Base-by-base conservation (phyloP, 495 filamentous ascomycete genomes). In the Hypoxylon cercidicola region DNA sequence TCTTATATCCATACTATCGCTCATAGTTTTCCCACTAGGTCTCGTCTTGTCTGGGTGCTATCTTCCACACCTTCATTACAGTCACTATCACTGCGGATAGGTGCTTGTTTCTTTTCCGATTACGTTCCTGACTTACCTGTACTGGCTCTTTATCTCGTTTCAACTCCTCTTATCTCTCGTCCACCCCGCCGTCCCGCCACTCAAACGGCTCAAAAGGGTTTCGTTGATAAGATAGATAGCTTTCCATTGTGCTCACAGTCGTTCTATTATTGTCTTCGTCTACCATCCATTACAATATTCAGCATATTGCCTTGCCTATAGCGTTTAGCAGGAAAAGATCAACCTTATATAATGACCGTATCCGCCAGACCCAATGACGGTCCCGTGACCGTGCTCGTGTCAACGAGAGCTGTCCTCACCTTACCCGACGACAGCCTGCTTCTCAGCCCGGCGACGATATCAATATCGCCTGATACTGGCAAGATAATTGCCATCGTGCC, bases 401-500 rank as follows among this genome's bases (percentile, higher is more conserved):
- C 94, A 5, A 89, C 89, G 1, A 87, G 93, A 61, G 90, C 91
- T 37, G 86, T 99, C 34, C 75, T 97, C 73, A 93, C 88, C 8
- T 82, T 89, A 30, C 85, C 89, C 19, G 75, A 84, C 45, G 77
- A 85, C 55, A 78, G 76, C 32, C 75, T 85, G 5, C 10, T 81
- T 6, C 72, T 85, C n/a, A 79, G 78, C 6, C 84, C 85, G 10
- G 86, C 84, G 30, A 97, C 94, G 15, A 84, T 99, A 60, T 84
- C 90, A 43, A 80, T 97, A 68, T 96, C 92, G 5, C 88, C 83
- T 5, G 73, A 67, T 25, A 91, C 92, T 1, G 95, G 95, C 68
- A 96, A 92, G 80, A 95, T 98, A 75, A 83, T 88, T 18, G 88
- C 90, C 6, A 82, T 97, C 59, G 86, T 90, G 64, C 85, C 88